Base-by-base conservation (phyloP, 345 rosid genomes). In the Arabis hirsuta region DNA sequence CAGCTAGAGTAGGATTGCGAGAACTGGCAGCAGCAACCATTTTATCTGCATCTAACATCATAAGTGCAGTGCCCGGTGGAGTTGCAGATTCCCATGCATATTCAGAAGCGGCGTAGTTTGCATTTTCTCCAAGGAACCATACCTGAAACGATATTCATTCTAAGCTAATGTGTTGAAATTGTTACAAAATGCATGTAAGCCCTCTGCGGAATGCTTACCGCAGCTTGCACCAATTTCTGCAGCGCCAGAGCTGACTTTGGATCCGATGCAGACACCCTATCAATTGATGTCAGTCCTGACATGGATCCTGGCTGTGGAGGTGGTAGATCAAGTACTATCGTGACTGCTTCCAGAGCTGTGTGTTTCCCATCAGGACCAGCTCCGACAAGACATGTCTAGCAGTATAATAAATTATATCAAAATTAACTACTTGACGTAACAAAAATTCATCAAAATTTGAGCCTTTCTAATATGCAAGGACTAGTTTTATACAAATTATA, bases 1-100 rank as follows among this genome's bases (percentile, higher is more conserved):
- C 90, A 70, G 94, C 99, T 55, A 95, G 84, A 69, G 99, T 95
- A 77, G 97, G 99, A 68, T 95, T 95, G 74, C 99, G 98, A 52
- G 99, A 95, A 81, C 94, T 88, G 60, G 99, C 99, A 69, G 99
- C 98, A 78, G 99, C 96, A 80, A 95, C 99, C 99, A 95, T 95
- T 86, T 95, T 95, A 85, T 95, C 99, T 9, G 96, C 91, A 87
- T 95, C 99, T 75, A 95, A 82, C 96, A 95, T 84, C 99, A 95
- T 95, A 81, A 95, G 82, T 72, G 99, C 99, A 79, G 99, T 95
- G 54, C 99, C 99, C n/a, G 99, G 99, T 74, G 99, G 99, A 41
- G 99, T 95, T 69, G 99, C 93, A 52, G 99, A 95, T 80, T 95
- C 97, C 99, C 99, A 95, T 69, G 99, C 98, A 79, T 95, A 95